Evolutionary conservation across 805 yeast species (phyloP).

Genomic region (Myxozyma mucilagina): DNA sequence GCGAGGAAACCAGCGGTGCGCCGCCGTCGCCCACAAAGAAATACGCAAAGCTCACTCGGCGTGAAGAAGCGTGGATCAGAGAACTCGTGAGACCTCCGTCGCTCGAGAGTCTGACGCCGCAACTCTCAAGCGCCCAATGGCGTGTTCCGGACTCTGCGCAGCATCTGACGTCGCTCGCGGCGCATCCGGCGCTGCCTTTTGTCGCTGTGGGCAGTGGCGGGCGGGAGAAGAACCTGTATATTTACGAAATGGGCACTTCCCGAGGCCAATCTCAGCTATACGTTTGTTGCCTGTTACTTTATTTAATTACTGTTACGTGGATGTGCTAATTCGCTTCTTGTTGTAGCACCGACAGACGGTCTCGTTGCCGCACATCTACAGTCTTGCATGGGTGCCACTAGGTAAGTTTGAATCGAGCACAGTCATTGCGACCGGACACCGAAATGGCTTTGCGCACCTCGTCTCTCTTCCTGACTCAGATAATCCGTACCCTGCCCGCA

Average conservation of each 20-base stretch:
- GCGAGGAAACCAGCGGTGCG: neutral
- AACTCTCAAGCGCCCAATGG: constrained; percentile 37
- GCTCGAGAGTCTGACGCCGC: constrained; percentile 21
- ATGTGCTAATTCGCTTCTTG: neutral
- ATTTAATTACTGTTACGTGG: neutral
- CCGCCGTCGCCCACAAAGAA: constrained; percentile 4
- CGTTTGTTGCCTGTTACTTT: neutral
- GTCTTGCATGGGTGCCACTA: constrained; percentile 47
- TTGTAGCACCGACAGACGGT: constrained; percentile 56
- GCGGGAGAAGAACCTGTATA: constrained; percentile 49
- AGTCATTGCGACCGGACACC: constrained; percentile 66
- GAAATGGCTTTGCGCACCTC: constrained; percentile 70
- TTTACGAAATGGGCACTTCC: constrained; percentile 50
- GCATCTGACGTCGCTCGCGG: constrained; percentile 42
- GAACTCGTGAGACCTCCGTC: constrained; percentile 27
- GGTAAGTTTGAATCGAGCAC: constrained; percentile 45
- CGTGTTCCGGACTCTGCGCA: constrained; percentile 42
- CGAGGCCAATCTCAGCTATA: constrained; percentile 19
- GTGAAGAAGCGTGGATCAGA: constrained; percentile 32
- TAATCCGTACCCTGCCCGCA: constrained; percentile 61
- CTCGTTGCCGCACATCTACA: constrained; percentile 53
- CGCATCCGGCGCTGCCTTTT: constrained; percentile 42
- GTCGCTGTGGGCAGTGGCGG: constrained; percentile 61
- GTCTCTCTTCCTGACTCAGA: constrained; percentile 63
- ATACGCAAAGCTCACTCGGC: constrained; percentile 12